Conservation (phyloP, 192 early-diverging fungal species). For the Dissophora ornata region DNA sequence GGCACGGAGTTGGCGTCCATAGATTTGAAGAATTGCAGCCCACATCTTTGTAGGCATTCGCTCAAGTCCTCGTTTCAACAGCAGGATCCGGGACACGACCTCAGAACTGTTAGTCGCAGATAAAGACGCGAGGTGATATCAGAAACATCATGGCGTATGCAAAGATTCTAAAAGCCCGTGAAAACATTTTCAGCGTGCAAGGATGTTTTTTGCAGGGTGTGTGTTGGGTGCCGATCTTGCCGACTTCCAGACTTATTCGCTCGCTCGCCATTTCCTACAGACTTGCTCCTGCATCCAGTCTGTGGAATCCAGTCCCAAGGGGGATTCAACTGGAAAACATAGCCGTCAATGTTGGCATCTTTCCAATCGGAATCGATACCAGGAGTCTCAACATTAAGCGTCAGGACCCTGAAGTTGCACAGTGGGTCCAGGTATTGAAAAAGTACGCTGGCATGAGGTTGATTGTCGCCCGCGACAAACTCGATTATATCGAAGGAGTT, state of each 20-base stretch:
- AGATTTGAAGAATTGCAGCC: no score
- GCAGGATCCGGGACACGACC: no score
- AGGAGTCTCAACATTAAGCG: conserved; percentile 78
- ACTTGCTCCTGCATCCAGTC: conserved; percentile 91
- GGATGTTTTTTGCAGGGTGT: conserved; percentile 90
- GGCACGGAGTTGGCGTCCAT: no score
- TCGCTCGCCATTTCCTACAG: conserved; percentile 90
- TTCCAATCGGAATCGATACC: conserved; percentile 95
- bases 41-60: no score
- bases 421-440: conserved; percentile 83
- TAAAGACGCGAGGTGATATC: no score
- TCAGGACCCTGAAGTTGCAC: conserved; percentile 73
- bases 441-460: conserved; percentile 94
- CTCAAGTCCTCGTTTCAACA: no score
- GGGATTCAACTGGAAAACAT: conserved; percentile 83
- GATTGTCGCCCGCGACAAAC: conserved; percentile 94
- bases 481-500: conserved; percentile 96
- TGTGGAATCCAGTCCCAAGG: conserved; percentile 87
- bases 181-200: conserved; percentile 71
- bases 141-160: background rate
- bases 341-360: conserved; percentile 88
- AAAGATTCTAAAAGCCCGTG: no score
- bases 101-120: no score
- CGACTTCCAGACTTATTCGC: conserved; percentile 95
- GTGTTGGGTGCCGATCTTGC: conserved; percentile 89